Percentiles rank a stretch among this genome's conserved stretches.
Conservation (phyloP, 768 basidiomycete genomes). For the Termitomyces eurrhizus region DNA sequence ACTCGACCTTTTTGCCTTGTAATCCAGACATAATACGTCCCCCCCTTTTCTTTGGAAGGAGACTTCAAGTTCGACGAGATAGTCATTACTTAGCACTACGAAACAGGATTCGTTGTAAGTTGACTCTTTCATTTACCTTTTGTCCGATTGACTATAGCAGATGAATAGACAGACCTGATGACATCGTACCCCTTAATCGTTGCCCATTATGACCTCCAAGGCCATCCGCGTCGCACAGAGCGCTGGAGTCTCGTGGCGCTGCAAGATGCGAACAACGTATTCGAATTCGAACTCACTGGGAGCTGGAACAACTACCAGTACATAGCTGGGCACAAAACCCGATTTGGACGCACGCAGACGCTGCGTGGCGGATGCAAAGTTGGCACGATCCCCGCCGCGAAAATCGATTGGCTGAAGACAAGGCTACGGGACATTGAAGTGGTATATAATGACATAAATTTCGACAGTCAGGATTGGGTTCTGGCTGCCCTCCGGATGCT, state of each 20-base stretch:
- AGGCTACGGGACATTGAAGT: conserved; percentile 19
- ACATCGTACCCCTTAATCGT: conserved; percentile 22
- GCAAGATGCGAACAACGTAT: conserved; percentile 14
- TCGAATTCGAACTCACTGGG: conserved; percentile 22
- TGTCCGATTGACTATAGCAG: neutral
- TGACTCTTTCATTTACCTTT: neutral
- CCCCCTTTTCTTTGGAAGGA: neutral
- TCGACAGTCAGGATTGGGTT: conserved; percentile 27
- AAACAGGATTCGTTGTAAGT: neutral
- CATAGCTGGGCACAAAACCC: conserved; percentile 5
- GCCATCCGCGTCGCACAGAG: conserved; percentile 24
- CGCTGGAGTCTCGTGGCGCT: conserved; percentile 25
- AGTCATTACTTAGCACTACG: neutral
- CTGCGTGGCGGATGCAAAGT: conserved; percentile 25
- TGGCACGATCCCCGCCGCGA: conserved; percentile 16
- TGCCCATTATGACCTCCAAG: conserved; percentile 21
- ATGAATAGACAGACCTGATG: conserved; percentile 4
- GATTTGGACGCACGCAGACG: conserved; percentile 12
- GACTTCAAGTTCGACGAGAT: neutral
- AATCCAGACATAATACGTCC: neutral
- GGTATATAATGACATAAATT: conserved; percentile 18
- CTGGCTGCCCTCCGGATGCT: conserved; percentile 20
- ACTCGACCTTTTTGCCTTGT: neutral
- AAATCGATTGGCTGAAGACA: conserved; percentile 20
- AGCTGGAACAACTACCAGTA: conserved; percentile 23